These are phyloP conservation scores for Taphrina wiesneri DNA, from an alignment of 1,139 yeast species.

Conservation along the genomic window DNA sequence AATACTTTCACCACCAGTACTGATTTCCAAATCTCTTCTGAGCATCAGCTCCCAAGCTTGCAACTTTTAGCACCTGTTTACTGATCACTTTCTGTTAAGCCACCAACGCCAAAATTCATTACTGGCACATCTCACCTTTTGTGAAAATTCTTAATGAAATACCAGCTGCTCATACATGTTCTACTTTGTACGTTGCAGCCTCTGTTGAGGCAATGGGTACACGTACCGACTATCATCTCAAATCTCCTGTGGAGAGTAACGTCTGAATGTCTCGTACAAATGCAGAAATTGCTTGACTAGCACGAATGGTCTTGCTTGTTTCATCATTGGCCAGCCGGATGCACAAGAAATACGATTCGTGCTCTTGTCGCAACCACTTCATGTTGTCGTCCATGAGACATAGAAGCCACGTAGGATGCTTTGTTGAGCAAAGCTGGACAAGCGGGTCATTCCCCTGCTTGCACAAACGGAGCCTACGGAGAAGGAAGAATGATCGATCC, in stretches of 20 bases:
- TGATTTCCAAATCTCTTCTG: too few species aligned
- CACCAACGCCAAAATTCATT: background rate
- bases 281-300: background rate
- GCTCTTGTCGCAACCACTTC: background rate
- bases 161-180: too few species aligned
- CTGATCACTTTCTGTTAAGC: too few species aligned
- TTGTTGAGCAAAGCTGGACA: slow-evolving; percentile 21
- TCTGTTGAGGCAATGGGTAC: too few species aligned
- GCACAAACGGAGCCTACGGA: slow-evolving; percentile 19
- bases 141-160: background rate
- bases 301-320: background rate
- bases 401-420: slow-evolving; percentile 4
- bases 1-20: too few species aligned
- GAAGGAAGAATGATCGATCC: background rate
- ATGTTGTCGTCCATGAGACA: background rate
- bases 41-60: too few species aligned
- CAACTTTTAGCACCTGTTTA: too few species aligned
- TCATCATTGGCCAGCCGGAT: background rate
- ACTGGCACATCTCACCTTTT: background rate
- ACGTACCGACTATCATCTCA: too few species aligned
- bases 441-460: slow-evolving; percentile 6
- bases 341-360: background rate
- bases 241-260: too few species aligned
- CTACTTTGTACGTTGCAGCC: too few species aligned
- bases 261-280: too few species aligned